A percentile compares a stretch with the other conserved stretches of the same genome.
These are phyloP conservation scores for Scedosporium boydii DNA, from an alignment of 2,329 filamentous ascomycete genomes.

Conservation along the genomic window DNA sequence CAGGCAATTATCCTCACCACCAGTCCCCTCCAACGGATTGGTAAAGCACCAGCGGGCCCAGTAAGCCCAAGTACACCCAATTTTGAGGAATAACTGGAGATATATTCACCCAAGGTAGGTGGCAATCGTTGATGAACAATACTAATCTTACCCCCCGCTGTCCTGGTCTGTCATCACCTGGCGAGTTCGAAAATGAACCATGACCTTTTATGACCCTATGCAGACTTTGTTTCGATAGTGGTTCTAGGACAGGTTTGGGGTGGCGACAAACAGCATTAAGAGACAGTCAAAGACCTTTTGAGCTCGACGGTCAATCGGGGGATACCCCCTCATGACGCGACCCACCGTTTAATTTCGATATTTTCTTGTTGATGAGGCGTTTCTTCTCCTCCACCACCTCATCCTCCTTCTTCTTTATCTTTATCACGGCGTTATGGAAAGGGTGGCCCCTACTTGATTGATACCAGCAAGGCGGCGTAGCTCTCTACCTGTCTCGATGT, in stretches of 20 bases:
- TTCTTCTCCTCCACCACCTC: too few species aligned
- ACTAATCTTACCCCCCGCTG: not conserved
- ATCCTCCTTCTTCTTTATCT: not conserved
- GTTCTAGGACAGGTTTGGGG: too few species aligned
- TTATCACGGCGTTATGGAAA: not conserved
- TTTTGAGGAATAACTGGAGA: not conserved
- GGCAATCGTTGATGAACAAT: slow-evolving; percentile 3
- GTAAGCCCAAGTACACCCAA: not conserved
- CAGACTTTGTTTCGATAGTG: not conserved
- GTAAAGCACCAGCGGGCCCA: not conserved
- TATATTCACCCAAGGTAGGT: slow-evolving; percentile 9
- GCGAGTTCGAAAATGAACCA: not conserved
- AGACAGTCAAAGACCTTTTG: too few species aligned
- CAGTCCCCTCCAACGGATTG: not conserved
- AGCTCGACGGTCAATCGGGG: too few species aligned
- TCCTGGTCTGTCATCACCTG: not conserved
- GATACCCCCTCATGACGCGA: too few species aligned
- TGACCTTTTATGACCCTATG: not conserved
- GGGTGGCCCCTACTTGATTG: not conserved
- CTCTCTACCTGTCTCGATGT: not conserved
- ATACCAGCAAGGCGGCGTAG: not conserved
- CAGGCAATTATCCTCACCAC: not conserved
- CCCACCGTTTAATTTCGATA: too few species aligned
- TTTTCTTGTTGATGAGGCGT: too few species aligned
- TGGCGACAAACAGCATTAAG: too few species aligned